Evolutionary conservation across 2,329 filamentous ascomycete genomes (phyloP), one percentile per base, ranked within the genome.

Genomic region (Macrophomina pseudophaseolina): DNA sequence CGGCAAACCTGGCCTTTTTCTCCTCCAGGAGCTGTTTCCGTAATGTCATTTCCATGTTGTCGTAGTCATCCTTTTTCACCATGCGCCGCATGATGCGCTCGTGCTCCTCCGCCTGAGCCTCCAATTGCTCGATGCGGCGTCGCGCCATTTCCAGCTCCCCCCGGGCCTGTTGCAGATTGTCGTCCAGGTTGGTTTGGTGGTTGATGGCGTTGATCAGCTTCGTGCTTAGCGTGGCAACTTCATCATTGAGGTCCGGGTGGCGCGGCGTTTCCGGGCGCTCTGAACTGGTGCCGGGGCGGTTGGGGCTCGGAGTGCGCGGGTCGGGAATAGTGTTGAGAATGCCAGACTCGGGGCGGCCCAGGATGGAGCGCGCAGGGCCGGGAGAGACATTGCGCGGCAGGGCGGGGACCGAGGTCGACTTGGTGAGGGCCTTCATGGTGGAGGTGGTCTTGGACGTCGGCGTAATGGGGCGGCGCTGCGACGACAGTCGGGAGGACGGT

Each of bases 201-300:
- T 99, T 99, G 80, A 99, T 97, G 52, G 95, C 94, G 75, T 95
- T 94, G 72, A 99, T 94, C 69, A 99, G 88, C 79, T 99, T 99
- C 58, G 93, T 94, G 80, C 93, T 98, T 38, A 99, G 84, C 6
- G 92, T 89, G 7, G 94, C 92, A 33, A 99, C 92, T 79, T 98
- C 95, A 70, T 84, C 84, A 75, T 86, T 89, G 51, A 90, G 75
- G 72, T 90, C 88, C 23, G 86, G 86, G 71, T 88, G 85, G 69
- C 80, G 80, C 40, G 74, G 70, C 6, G 75, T 73, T 32, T 78
- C 70, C 6, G 76, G 53, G 73, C 63, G 76, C 80, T 69, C 78
- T 75, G 74, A 85, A 18, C 70, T 68, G 23, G 70, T 71, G 58
- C 68, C 73, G 32, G 28, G 18, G 14, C 65, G 23, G 51, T 28